phyloP scores from a whole-genome alignment of 2,329 filamentous ascomycete species.

The Hymenoscyphus salicellus region DNA sequence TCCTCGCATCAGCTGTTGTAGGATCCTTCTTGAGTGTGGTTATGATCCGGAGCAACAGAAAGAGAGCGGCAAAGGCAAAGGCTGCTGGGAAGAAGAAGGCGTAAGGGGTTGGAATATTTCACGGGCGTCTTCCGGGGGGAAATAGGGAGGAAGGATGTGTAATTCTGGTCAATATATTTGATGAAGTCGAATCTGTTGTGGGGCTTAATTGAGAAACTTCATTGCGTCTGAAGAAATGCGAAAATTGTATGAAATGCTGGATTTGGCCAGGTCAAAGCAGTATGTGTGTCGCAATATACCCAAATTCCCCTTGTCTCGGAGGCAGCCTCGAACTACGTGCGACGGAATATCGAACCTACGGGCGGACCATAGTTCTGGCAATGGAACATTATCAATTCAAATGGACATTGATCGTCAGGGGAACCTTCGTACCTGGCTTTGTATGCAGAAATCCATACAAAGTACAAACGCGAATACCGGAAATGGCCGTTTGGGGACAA shows the following conservation, averaged over 20 bases:
- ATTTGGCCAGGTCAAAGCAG: not conserved
- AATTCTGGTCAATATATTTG: slow-evolving; percentile 3
- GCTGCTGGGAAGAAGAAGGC: slow-evolving; percentile 84
- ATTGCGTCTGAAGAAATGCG: not conserved
- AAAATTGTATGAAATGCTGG: not conserved
- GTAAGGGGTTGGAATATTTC: slow-evolving; percentile 41
- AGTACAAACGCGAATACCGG: not conserved
- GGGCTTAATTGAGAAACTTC: not conserved
- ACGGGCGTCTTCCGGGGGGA: not conserved
- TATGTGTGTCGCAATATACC: not conserved
- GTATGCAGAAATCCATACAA: not conserved
- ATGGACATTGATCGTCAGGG: not conserved
- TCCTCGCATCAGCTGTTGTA: slow-evolving; percentile 88
- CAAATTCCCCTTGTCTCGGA: slow-evolving; percentile 3
- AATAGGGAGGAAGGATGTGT: not conserved
- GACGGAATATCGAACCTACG: not conserved
- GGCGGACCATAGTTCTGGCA: not conserved
- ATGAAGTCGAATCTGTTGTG: not conserved
- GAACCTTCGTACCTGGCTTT: not conserved
- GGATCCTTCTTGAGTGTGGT: slow-evolving; percentile 94
- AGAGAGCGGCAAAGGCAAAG: slow-evolving; percentile 93
- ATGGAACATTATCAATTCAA: not conserved
- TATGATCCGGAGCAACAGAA: slow-evolving; percentile 98
- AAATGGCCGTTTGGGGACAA: not conserved
- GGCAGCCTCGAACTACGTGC: not conserved